A percentile compares a stretch with the other conserved stretches of the same genome.
Conservation (phyloP, 768 basidiomycete genomes). For the Amanita fuliginea region DNA sequence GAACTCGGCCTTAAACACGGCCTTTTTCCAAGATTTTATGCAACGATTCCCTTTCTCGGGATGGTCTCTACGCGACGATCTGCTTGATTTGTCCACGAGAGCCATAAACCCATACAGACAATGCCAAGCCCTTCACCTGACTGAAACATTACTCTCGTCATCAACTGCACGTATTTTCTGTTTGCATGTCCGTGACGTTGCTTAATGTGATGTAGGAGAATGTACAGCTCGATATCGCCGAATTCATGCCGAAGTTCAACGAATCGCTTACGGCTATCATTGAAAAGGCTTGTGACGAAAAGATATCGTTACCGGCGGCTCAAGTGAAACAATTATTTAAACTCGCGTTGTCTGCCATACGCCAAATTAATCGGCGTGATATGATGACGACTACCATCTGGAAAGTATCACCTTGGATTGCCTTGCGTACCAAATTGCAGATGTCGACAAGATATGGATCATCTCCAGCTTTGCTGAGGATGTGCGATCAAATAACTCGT, state of each 20-base stretch:
- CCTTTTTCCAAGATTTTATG: constrained; percentile 74
- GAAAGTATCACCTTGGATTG: constrained; percentile 48
- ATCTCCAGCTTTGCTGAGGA: constrained; percentile 46
- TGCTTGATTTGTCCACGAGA: constrained; percentile 45
- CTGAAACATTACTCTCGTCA: constrained; percentile 52
- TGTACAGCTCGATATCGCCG: constrained; percentile 25
- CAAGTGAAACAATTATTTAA: constrained; percentile 79
- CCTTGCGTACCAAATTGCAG: constrained; percentile 34
- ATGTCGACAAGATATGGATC: constrained; percentile 50
- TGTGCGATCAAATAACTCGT: constrained; percentile 52
- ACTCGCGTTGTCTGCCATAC: constrained; percentile 49
- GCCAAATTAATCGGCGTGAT: constrained; percentile 46
- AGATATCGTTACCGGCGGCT: constrained; percentile 35
- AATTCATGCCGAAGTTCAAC: constrained; percentile 42
- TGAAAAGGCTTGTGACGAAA: constrained; percentile 36
- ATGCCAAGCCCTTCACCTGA: constrained; percentile 61
- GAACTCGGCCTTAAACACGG: constrained; percentile 58
- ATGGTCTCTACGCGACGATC: constrained; percentile 51
- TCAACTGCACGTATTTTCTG: constrained; percentile 28
- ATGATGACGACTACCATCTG: constrained; percentile 33
- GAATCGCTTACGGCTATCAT: constrained; percentile 36
- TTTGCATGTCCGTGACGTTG: background rate
- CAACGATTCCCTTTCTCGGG: constrained; percentile 51
- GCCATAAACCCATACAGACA: constrained; percentile 72
- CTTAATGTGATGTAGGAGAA: constrained; percentile 13